Evolutionary conservation across 2,329 filamentous ascomycete genomes (phyloP).

Genomic region (Colletotrichum liaoningense): DNA sequence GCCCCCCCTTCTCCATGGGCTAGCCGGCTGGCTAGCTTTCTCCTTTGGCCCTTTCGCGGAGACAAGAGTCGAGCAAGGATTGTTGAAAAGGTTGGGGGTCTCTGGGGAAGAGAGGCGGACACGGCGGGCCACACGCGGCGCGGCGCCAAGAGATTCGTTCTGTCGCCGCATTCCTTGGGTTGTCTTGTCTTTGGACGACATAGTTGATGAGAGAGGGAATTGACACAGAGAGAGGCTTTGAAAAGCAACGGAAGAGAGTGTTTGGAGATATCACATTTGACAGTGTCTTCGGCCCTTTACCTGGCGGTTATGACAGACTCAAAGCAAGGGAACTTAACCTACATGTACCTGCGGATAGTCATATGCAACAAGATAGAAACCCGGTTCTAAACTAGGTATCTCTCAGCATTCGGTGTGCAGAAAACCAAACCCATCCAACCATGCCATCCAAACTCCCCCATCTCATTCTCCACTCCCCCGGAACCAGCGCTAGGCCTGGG

Average conservation of each 20-base stretch:
- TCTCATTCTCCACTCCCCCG: conserved; percentile 19
- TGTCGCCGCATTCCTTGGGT: conserved; percentile 28
- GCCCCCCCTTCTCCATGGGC: neutral
- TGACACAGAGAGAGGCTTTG: neutral
- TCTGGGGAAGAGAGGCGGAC: conserved; percentile 14
- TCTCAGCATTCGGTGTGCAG: neutral
- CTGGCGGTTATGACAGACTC: neutral
- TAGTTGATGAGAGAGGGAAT: neutral
- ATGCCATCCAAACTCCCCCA: conserved; percentile 6
- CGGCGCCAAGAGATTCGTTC: conserved; percentile 22
- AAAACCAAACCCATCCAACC: neutral
- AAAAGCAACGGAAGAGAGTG: neutral
- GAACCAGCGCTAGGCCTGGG: conserved; percentile 15
- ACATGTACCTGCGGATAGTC: neutral
- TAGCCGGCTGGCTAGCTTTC: neutral
- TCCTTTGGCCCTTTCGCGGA: neutral
- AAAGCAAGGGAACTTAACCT: neutral
- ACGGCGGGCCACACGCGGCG: conserved; percentile 12
- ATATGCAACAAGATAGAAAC: too few species aligned
- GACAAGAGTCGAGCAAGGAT: conserved; percentile 15
- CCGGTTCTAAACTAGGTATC: too few species aligned
- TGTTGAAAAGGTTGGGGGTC: neutral
- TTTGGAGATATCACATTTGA: neutral
- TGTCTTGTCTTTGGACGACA: conserved; percentile 16
- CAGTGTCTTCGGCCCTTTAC: neutral